Conservation (phyloP, 345 rosid genomes). For the Turnera subulata region DNA sequence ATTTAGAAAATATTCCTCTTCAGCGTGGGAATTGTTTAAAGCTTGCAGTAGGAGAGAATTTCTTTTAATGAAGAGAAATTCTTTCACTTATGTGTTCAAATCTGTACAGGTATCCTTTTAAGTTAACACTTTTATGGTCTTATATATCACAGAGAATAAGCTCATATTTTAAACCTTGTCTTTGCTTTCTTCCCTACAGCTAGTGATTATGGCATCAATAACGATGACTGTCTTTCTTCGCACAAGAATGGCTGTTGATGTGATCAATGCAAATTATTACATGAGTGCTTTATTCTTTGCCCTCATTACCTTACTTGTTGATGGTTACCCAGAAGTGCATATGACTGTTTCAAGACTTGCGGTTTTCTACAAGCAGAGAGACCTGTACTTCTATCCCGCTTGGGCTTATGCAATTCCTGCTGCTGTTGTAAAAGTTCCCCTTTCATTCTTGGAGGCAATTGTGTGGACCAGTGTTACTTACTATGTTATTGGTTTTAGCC, state of each 20-base stretch:
- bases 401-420: constrained; percentile 70
- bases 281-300: constrained; percentile 49
- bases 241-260: constrained; percentile 41
- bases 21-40: constrained; percentile 51
- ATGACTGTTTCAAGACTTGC: constrained; percentile 48
- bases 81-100: constrained; percentile 49
- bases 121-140: no score
- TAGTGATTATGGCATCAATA: constrained; percentile 38
- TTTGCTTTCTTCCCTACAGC: constrained; percentile 30
- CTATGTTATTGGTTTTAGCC: constrained; percentile 73
- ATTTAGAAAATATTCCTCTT: constrained; percentile 32
- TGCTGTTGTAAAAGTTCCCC: constrained; percentile 44
- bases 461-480: constrained; percentile 67
- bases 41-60: constrained; percentile 57
- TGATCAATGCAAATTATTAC: constrained; percentile 43
- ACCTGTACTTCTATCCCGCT: constrained; percentile 52
- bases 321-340: constrained; percentile 48
- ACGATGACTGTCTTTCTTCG: constrained; percentile 55
- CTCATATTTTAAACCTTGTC: no score
- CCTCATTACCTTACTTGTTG: constrained; percentile 35
- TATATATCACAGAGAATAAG: no score
- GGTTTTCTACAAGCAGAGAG: constrained; percentile 59
- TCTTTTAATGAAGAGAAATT: constrained; percentile 61
- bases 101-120: constrained; percentile 44
- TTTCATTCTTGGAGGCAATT: constrained; percentile 45